These are phyloP conservation scores for Fusarium sp. DNA, from an alignment of 2,329 filamentous ascomycete genomes.

Conservation along the genomic window DNA sequence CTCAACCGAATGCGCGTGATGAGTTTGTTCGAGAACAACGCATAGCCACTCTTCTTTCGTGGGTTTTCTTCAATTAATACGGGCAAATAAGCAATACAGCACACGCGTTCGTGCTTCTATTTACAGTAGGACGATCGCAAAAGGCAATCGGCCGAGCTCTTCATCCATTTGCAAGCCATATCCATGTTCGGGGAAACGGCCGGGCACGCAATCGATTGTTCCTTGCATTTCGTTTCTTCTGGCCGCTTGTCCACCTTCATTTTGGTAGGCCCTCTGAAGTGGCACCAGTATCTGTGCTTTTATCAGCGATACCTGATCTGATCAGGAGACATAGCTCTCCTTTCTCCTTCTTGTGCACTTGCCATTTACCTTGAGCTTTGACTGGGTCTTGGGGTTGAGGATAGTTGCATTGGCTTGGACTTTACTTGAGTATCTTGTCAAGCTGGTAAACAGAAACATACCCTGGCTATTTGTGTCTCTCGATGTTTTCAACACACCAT, in stretches of 20 bases:
- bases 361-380: constrained; percentile 1
- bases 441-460: not conserved
- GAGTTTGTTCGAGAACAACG: constrained; percentile 3
- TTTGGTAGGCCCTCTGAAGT: constrained; percentile 22
- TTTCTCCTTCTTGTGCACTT: constrained; percentile 18
- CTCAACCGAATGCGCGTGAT: constrained; percentile 32
- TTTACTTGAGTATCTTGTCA: not conserved
- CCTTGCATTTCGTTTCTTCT: constrained; percentile 33
- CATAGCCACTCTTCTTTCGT: constrained; percentile 12
- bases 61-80: constrained; percentile 3
- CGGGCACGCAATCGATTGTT: constrained; percentile 35
- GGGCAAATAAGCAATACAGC: not conserved
- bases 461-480: not conserved
- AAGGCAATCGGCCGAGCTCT: constrained; percentile 24
- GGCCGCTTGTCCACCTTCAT: constrained; percentile 31
- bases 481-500: not conserved
- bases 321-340: constrained; percentile 36
- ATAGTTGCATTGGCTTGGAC: not conserved
- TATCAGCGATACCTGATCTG: constrained; percentile 13
- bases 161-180: constrained; percentile 22
- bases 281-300: constrained; percentile 17
- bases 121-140: constrained; percentile 18
- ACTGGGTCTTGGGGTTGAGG: not conserved
- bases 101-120: constrained; percentile 33
- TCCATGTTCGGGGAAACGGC: constrained; percentile 22